phyloP scores from a whole-genome alignment of 345 rosid genomes.

The Microcos paniculata region DNA sequence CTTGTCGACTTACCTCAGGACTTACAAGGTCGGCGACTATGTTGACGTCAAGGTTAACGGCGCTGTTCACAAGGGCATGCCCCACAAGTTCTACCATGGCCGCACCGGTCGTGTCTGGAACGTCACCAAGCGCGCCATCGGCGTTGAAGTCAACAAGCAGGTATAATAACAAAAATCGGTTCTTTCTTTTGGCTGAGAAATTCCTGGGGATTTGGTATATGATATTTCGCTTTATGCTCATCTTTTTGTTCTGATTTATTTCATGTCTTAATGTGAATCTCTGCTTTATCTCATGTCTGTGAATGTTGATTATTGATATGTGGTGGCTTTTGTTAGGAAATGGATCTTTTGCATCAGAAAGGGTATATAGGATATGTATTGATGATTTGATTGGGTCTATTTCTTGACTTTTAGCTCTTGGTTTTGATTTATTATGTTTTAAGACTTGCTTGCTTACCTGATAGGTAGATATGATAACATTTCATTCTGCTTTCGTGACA shows the following conservation, averaged over 20 bases:
- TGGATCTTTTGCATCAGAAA: neutral
- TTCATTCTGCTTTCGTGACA: neutral
- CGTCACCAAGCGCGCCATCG: conserved; percentile 77
- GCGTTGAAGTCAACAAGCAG: conserved; percentile 80
- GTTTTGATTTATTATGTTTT: neutral
- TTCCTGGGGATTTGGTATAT: neutral
- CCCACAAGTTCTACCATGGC: conserved; percentile 82
- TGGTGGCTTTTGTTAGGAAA: neutral
- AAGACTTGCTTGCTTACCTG: neutral
- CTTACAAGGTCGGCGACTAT: conserved; percentile 63
- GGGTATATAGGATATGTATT: neutral
- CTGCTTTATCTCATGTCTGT: neutral
- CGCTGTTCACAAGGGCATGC: conserved; percentile 83
- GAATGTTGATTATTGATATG: neutral
- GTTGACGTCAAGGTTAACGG: conserved; percentile 78
- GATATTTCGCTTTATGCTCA: neutral
- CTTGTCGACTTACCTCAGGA: conserved; percentile 58
- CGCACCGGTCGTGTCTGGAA: conserved; percentile 84
- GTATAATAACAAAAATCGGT: conserved; percentile 13
- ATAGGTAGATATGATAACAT: neutral
- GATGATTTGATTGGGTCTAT: neutral
- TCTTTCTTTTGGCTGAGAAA: neutral
- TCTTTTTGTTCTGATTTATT: neutral
- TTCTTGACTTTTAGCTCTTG: neutral
- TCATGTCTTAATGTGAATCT: neutral